Percentiles rank a stretch among this genome's conserved stretches.
Evolutionary conservation across 345 rosid genomes (phyloP).

Genomic region (Xanthoceras sorbifolium): DNA sequence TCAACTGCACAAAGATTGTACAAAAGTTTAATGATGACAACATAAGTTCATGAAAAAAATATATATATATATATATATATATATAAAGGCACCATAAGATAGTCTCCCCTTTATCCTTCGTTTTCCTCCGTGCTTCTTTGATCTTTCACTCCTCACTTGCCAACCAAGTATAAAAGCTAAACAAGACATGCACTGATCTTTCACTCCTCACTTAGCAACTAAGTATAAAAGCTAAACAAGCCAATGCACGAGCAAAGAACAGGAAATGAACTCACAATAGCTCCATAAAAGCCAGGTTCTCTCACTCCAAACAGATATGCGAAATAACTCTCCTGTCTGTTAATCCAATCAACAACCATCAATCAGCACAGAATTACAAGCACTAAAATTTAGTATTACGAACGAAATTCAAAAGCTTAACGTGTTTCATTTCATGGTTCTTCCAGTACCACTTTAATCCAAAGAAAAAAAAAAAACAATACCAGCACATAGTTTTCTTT

Average conservation of each 20-base stretch:
- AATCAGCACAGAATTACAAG: slow-evolving; percentile 5
- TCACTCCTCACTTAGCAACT: not conserved
- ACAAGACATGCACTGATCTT: not conserved
- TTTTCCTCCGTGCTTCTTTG: not conserved
- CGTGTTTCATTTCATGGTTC: not conserved
- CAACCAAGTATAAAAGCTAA: not conserved
- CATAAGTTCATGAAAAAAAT: not conserved
- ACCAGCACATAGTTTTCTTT: not conserved
- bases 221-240: not conserved
- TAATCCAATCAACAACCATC: slow-evolving; percentile 18
- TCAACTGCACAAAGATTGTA: not conserved
- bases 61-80: too few relatives aligned
- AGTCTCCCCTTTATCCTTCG: not conserved
- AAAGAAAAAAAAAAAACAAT: not conserved
- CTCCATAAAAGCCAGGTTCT: slow-evolving; percentile 87
- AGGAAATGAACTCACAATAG: slow-evolving; percentile 63
- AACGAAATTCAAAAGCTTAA: not conserved
- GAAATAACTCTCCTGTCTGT: slow-evolving; percentile 88
- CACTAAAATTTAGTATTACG: not conserved
- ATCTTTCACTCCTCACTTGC: not conserved
- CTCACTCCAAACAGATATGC: slow-evolving; percentile 90
- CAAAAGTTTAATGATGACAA: not conserved
- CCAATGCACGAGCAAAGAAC: slow-evolving; percentile 1
- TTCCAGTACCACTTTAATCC: not conserved
- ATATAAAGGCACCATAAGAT: not conserved